Percentiles rank a stretch among this genome's conserved stretches.
Conservation (phyloP, 2,329 filamentous ascomycete genomes). For the Elsinoe perseae region DNA sequence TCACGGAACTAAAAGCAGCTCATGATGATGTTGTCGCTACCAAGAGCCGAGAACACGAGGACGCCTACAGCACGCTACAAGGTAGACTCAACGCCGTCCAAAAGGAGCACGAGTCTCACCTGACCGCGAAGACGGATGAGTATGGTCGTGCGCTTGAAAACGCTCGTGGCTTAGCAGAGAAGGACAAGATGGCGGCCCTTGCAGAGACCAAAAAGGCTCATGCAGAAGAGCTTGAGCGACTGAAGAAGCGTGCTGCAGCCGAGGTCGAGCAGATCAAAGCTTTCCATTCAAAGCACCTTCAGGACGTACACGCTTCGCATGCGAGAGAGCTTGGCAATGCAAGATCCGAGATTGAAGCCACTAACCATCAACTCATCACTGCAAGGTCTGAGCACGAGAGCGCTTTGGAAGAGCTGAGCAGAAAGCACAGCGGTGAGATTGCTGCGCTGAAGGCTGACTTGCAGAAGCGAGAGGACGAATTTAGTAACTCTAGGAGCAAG, state of each 20-base stretch:
- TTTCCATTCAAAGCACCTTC: slow-evolving; percentile 9
- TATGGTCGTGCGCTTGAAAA: not conserved
- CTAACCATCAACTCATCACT: slow-evolving; percentile 3
- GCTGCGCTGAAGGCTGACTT: not conserved
- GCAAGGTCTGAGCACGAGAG: not conserved
- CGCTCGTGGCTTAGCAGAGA: not conserved
- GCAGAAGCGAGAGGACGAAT: not conserved
- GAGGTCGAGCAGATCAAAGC: slow-evolving; percentile 14
- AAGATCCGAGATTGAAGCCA: slow-evolving; percentile 6
- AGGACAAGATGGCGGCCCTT: not conserved
- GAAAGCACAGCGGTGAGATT: not conserved
- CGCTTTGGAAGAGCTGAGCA: not conserved
- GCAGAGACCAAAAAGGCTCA: not conserved
- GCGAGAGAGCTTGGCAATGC: slow-evolving; percentile 4
- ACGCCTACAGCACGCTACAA: not conserved
- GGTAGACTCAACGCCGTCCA: not conserved
- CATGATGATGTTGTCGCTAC: not conserved
- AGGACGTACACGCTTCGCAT: slow-evolving; percentile 8
- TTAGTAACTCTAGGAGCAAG: not conserved
- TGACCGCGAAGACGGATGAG: not conserved
- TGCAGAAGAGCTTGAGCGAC: not conserved
- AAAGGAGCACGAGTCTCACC: not conserved
- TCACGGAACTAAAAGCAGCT: slow-evolving; percentile 6
- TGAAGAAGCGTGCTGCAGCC: not conserved
- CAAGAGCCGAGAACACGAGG: slow-evolving; percentile 3